Base-by-base conservation (phyloP, 2,329 filamentous ascomycete genomes). In the Trichoderma semiorbis region DNA sequence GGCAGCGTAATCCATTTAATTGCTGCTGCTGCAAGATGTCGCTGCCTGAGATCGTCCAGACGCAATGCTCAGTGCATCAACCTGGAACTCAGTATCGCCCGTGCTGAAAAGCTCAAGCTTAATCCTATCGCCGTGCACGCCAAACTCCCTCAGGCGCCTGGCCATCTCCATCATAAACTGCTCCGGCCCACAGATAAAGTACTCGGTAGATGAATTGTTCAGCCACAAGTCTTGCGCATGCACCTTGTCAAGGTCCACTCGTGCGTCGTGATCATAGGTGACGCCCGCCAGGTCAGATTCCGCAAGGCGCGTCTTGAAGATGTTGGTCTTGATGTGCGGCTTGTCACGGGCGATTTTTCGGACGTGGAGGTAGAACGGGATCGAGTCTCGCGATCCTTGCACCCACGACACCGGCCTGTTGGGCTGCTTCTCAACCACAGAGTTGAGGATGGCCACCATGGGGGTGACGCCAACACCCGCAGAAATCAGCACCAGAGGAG, bases 401-500 rank as follows among this genome's bases (percentile, higher is more conserved):
- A 91, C 84, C 84, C 88, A 91, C 50, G 87, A 86, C 58, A 91
- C 78, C 28, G 85, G 84, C 3, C 88, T 83, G 57, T 80, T 79
- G 16, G 83, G 81, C 71, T 84, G 81, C 12, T 81, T 78, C 65
- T 84, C 81, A 18, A 83, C 78, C 43, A 89, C 79, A 6, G 85
- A 85, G 79, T 89, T 88, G 73, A 91, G 81, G 74, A 91, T 91
- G 39, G 89, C 85, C 36, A 89, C 81, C 78, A 91, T 83, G 1
- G 89, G 89, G 0, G 89, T 86, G 21, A 88, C 83, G 34, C 89
- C 89, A 3, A 89, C 86, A 21, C 89, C 89, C 2, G 88, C 89
- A 0, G 88, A 89, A 75, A 91, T 85, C 36, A 91, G 83, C 1
- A 91, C 88, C 2, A 91, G 80, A 0, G 89, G 88, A 26, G 78